A percentile compares a stretch with the other conserved stretches of the same genome.
Evolutionary conservation across 176 grass and related monocot species (phyloP).

Genomic region (Carex littledalei): DNA sequence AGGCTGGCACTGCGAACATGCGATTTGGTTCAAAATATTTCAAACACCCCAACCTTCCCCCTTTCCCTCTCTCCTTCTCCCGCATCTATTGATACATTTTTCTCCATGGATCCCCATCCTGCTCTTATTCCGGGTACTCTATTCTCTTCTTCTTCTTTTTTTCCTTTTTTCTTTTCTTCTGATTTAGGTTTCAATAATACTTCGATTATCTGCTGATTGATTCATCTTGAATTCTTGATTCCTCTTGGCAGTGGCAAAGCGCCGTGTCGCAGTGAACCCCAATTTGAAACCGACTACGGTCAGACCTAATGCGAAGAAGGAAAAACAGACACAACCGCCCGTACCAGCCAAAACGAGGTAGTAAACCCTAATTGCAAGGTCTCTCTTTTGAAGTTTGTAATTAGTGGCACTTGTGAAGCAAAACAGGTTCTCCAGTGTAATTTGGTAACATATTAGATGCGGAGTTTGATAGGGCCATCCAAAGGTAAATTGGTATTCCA

Average conservation of each 20-base stretch:
- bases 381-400: neutral
- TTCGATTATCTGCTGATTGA: neutral
- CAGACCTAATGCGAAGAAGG: conserved; percentile 25
- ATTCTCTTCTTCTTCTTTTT: neutral
- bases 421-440: too few species aligned
- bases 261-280: neutral
- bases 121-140: neutral
- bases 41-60: neutral
- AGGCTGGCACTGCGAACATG: conserved; percentile 7
- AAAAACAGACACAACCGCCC: neutral
- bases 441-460: neutral
- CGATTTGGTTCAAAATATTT: neutral
- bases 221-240: neutral
- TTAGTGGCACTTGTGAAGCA: neutral
- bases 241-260: conserved; percentile 4
- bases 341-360: conserved; percentile 16
- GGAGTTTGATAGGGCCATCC: neutral
- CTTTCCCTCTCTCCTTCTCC: neutral
- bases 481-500: neutral
- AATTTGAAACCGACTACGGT: neutral
- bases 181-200: neutral
- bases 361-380: neutral
- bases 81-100: neutral
- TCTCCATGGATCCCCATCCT: conserved; percentile 7
- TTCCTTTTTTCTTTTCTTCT: neutral